These are phyloP conservation scores for Myrica gale DNA, from an alignment of 306 rosid species.

Conservation along the genomic window DNA sequence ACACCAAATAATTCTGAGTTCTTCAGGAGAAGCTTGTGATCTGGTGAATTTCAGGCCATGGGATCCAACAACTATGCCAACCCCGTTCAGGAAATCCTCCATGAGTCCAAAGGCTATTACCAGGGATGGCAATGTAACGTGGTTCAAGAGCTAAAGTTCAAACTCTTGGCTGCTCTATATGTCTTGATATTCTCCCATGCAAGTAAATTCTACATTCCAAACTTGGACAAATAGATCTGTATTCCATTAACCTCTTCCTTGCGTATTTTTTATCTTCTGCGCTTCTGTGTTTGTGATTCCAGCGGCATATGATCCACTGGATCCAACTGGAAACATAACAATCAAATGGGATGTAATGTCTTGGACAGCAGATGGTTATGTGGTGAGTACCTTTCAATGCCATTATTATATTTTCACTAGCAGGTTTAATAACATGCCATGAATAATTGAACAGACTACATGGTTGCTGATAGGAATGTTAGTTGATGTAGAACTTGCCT, in stretches of 20 bases:
- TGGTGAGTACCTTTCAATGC: constrained; percentile 33
- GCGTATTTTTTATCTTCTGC: constrained; percentile 13
- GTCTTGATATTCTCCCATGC: constrained; percentile 40
- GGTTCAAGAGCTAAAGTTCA: constrained; percentile 26
- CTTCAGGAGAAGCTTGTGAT: constrained; percentile 13
- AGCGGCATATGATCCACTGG: constrained; percentile 69
- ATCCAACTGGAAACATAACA: constrained; percentile 65
- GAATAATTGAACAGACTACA: background rate
- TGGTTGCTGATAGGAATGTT: background rate
- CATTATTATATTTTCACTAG: background rate
- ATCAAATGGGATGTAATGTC: constrained; percentile 71
- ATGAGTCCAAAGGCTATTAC: background rate
- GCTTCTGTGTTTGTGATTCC: background rate
- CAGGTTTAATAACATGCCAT: background rate
- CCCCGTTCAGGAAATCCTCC: background rate
- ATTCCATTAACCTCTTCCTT: background rate
- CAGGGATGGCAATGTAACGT: constrained; percentile 8
- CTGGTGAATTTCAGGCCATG: constrained; percentile 33
- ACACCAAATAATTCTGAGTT: background rate
- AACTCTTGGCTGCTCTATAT: constrained; percentile 37
- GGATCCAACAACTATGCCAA: constrained; percentile 13
- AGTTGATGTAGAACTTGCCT: background rate
- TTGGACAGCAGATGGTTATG: constrained; percentile 66
- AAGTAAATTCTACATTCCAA: constrained; percentile 33
- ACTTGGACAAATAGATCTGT: background rate